Evolutionary conservation across 2,329 filamentous ascomycete species (phyloP).

Genomic region (Neobulgaria alba): DNA sequence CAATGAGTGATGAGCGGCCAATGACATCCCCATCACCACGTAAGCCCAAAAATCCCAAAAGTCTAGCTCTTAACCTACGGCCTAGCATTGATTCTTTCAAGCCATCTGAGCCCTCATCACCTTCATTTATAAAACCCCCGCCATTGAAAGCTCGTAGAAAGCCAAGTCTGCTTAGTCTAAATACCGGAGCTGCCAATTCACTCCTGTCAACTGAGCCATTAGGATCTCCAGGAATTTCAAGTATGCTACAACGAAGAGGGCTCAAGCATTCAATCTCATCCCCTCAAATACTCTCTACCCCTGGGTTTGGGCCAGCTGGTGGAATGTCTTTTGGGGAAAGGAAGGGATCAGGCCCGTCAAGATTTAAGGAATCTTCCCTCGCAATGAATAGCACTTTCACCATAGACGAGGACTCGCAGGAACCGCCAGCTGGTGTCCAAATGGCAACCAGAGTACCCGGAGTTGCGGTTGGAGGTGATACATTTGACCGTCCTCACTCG

Average conservation of each 20-base stretch:
- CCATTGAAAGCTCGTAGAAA: conserved; percentile 57
- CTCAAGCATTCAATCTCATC: conserved; percentile 61
- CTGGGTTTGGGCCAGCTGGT: conserved; percentile 50
- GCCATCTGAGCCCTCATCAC: conserved; percentile 50
- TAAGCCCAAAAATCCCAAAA: conserved; percentile 75
- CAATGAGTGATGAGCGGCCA: conserved; percentile 37
- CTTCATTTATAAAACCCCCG: conserved; percentile 73
- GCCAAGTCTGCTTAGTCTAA: conserved; percentile 69
- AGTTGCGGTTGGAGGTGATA: conserved; percentile 48
- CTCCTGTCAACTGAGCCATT: conserved; percentile 44
- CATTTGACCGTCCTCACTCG: conserved; percentile 59
- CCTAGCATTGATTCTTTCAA: conserved; percentile 39
- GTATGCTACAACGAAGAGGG: conserved; percentile 52
- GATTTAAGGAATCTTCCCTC: conserved; percentile 25
- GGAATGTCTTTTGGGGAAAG: conserved; percentile 54
- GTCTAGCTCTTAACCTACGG: conserved; percentile 66
- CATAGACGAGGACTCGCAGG: conserved; percentile 30
- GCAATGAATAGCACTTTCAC: conserved; percentile 20
- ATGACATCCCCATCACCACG: conserved; percentile 63
- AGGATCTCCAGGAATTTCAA: conserved; percentile 45
- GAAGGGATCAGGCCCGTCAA: conserved; percentile 21
- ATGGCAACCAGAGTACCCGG: conserved; percentile 44
- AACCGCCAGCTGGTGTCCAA: conserved; percentile 50
- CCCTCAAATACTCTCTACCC: conserved; percentile 51
- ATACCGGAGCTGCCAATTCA: conserved; percentile 53